Evolutionary conservation across 352 stramenopile genomes (phyloP).

Genomic region (Phytopythium helicoides): DNA sequence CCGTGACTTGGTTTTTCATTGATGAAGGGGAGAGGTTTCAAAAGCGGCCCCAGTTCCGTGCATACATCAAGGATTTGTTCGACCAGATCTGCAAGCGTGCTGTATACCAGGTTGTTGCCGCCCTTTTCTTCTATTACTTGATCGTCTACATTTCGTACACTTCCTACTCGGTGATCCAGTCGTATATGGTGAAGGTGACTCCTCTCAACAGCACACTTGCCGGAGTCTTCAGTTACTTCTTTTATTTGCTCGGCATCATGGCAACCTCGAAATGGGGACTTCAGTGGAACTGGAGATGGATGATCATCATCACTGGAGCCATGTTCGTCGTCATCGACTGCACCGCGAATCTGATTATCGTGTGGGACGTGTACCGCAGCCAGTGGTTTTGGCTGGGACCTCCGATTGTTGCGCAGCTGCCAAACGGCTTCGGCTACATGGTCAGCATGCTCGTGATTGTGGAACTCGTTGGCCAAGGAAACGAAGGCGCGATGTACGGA

Average conservation of each 20-base stretch:
- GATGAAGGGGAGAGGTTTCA: constrained; percentile 20
- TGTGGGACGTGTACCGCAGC: constrained; percentile 37
- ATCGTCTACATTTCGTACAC: constrained; percentile 23
- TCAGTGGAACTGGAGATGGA: constrained; percentile 41
- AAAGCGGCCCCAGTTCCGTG: constrained; percentile 14
- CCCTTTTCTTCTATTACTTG: constrained; percentile 33
- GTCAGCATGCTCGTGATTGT: constrained; percentile 37
- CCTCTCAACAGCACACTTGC: constrained; percentile 25
- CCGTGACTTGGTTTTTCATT: constrained; percentile 45
- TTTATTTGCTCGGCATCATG: constrained; percentile 32
- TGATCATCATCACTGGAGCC: constrained; percentile 25
- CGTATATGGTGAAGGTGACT: constrained; percentile 26
- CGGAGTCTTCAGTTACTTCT: constrained; percentile 20
- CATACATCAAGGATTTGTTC: constrained; percentile 35
- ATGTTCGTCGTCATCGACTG: constrained; percentile 26
- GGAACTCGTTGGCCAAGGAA: constrained; percentile 36
- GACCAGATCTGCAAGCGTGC: constrained; percentile 30
- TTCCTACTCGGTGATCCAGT: constrained; percentile 21
- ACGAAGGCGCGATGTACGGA: constrained; percentile 48
- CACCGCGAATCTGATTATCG: constrained; percentile 25
- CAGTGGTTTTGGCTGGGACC: constrained; percentile 50
- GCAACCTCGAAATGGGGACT: constrained; percentile 34
- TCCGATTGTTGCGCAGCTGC: constrained; percentile 30
- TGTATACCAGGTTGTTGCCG: constrained; percentile 45
- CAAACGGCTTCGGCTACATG: constrained; percentile 36